Evolutionary conservation across 2,329 filamentous ascomycete genomes (phyloP), one percentile per base, ranked within the genome.

Genomic region (Lachnellula hyalina): DNA sequence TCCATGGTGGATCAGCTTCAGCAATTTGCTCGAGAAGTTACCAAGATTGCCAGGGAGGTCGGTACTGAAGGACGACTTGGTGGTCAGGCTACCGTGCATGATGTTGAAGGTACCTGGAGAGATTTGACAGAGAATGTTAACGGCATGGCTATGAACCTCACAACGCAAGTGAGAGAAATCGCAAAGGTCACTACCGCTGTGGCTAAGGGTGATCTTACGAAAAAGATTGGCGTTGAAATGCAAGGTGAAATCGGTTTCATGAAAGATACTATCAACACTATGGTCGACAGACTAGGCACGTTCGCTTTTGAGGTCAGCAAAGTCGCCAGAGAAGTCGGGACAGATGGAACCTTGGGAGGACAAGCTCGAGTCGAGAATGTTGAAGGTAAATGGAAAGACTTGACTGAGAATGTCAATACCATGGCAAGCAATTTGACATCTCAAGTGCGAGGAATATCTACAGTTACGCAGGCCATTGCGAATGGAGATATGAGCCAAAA

Each of bases 1-100:
- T 94, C 89, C 70, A 99, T 99, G 93, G 93, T 99, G 63, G 94
- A 96, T 71, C 94, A 96, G 72, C 78, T 99, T 55, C 90, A 96
- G 68, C 92, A 96, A 69, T 97, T 97, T 70, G 94, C 94, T 9
- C 89, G 91, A 68, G 93, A 97, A 75, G 94, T 99, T 65, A 97
- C 93, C 38, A 95, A 94, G 73, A 89, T 99, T 67, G 93, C 93
- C 38, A 87, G 90, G 70, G 93, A 97, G 73, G 94, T 97, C 78
- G 93, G 93, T 57, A 97, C 94, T 1, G 93, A 99, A 72, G 93
- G 93, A 65, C 85, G 91, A 59, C 81, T 99, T 15, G 93, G 94
- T 70, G 93, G 94, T 9, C 94, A 99, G 72, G 93, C 94, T 48
- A 94, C 91, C 19, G 89, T 97, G 6, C 93, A 96, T 68, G 93